A percentile compares a stretch with the other conserved stretches of the same genome.
Evolutionary conservation across 495 filamentous ascomycete genomes (phyloP).

Genomic region (Letharia columbiana): DNA sequence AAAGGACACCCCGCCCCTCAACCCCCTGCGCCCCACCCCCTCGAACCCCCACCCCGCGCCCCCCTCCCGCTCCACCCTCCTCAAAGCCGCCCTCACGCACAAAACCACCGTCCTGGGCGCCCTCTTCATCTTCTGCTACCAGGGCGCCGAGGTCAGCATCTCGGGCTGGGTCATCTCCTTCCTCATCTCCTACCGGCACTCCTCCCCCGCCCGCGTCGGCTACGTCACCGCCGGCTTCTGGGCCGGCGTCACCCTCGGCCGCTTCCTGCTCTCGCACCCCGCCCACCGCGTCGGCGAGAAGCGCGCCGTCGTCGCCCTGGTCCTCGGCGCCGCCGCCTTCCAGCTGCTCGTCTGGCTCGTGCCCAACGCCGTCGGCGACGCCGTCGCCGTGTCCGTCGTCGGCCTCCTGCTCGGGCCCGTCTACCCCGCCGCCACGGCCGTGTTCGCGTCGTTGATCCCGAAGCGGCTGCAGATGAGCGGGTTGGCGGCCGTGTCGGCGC

Average conservation of each 20-base stretch:
- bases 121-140: slow-evolving; percentile 73
- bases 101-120: slow-evolving; percentile 59
- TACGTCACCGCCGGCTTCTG: slow-evolving; percentile 81
- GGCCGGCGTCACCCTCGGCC: slow-evolving; percentile 62
- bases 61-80: slow-evolving; percentile 23
- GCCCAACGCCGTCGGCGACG: slow-evolving; percentile 61
- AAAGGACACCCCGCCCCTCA: slow-evolving; percentile 28
- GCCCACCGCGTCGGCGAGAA: slow-evolving; percentile 62
- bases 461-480: slow-evolving; percentile 55
- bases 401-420: slow-evolving; percentile 73
- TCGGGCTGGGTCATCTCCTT: slow-evolving; percentile 80
- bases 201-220: slow-evolving; percentile 57
- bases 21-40: slow-evolving; percentile 32
- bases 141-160: slow-evolving; percentile 68
- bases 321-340: slow-evolving; percentile 51
- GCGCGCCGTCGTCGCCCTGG: slow-evolving; percentile 51
- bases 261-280: slow-evolving; percentile 56
- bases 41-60: slow-evolving; percentile 24
- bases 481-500: slow-evolving; percentile 60
- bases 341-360: slow-evolving; percentile 69
- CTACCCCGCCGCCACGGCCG: slow-evolving; percentile 60
- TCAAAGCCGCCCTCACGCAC: slow-evolving; percentile 45
- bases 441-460: slow-evolving; percentile 55
- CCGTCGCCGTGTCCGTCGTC: slow-evolving; percentile 61
- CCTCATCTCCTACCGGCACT: slow-evolving; percentile 59